Percentiles rank a stretch among this genome's conserved stretches.
phyloP scores from a whole-genome alignment of 2,329 filamentous ascomycete species.

The Colletotrichum cereale region DNA sequence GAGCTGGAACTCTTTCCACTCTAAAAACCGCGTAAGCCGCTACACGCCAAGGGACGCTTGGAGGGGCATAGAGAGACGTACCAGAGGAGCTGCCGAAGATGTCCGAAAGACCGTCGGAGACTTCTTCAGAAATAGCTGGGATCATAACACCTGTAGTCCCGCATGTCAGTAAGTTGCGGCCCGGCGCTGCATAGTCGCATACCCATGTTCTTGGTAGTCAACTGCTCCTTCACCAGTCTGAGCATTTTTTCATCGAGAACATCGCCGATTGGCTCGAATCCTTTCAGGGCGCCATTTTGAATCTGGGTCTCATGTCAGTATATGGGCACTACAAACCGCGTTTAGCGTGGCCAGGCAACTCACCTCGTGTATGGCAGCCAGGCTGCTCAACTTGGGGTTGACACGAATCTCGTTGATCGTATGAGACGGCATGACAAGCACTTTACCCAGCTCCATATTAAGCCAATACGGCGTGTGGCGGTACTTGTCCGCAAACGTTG shows the following conservation, averaged over 20 bases:
- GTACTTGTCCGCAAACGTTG: neutral
- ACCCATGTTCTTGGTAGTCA: conserved; percentile 4
- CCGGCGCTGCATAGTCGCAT: neutral
- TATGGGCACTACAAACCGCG: neutral
- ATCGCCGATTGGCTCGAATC: neutral
- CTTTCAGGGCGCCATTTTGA: neutral
- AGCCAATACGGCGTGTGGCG: neutral
- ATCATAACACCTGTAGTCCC: neutral
- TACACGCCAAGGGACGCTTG: neutral
- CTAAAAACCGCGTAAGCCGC: neutral
- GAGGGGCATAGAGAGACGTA: neutral
- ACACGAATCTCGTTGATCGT: neutral
- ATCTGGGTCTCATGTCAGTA: neutral
- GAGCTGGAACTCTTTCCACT: neutral
- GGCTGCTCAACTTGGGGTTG: neutral
- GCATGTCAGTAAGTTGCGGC: neutral
- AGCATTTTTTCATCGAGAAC: neutral
- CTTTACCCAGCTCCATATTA: neutral
- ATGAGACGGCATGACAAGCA: neutral
- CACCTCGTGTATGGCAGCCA: neutral
- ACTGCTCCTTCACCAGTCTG: neutral
- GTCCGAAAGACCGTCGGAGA: neutral
- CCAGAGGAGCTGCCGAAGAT: neutral
- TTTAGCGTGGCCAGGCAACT: neutral
- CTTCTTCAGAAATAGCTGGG: neutral